Evolutionary conservation across 768 basidiomycete genomes (phyloP).

Genomic region (Austroboletus festivus): DNA sequence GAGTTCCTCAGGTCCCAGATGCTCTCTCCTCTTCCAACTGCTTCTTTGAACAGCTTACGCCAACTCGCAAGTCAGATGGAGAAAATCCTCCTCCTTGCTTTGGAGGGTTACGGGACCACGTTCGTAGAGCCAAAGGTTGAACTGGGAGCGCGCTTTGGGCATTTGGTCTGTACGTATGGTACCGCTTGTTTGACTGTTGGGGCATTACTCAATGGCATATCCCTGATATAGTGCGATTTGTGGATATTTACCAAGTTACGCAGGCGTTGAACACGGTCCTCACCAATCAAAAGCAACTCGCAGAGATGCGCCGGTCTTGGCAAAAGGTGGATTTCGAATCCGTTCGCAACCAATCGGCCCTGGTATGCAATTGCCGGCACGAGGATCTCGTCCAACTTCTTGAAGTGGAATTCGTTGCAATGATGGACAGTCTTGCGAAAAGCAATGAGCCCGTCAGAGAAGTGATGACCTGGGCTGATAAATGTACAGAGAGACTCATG

Average conservation of each 20-base stretch:
- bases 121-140: slow-evolving; percentile 93
- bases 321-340: slow-evolving; percentile 86
- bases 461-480: slow-evolving; percentile 90
- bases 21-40: slow-evolving; percentile 68
- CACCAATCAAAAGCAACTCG: slow-evolving; percentile 79
- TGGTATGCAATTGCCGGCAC: slow-evolving; percentile 90
- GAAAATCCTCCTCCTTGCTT: slow-evolving; percentile 75
- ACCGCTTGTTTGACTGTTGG: not conserved
- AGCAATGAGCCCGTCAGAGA: slow-evolving; percentile 79
- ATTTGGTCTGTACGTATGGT: slow-evolving; percentile 77
- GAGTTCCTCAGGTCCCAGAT: slow-evolving; percentile 83
- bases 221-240: slow-evolving; percentile 66
- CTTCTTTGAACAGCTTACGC: slow-evolving; percentile 67
- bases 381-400: slow-evolving; percentile 83
- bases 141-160: slow-evolving; percentile 85
- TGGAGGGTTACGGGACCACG: slow-evolving; percentile 81
- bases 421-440: slow-evolving; percentile 70
- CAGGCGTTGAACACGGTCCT: slow-evolving; percentile 87
- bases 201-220: slow-evolving; percentile 1
- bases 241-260: slow-evolving; percentile 90
- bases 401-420: slow-evolving; percentile 78
- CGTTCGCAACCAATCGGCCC: slow-evolving; percentile 87
- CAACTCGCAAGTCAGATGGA: slow-evolving; percentile 91
- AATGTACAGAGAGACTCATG: slow-evolving; percentile 84
- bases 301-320: slow-evolving; percentile 88